phyloP scores from a whole-genome alignment of 2,329 filamentous ascomycete genomes.

The Calonectria multiphialidica region DNA sequence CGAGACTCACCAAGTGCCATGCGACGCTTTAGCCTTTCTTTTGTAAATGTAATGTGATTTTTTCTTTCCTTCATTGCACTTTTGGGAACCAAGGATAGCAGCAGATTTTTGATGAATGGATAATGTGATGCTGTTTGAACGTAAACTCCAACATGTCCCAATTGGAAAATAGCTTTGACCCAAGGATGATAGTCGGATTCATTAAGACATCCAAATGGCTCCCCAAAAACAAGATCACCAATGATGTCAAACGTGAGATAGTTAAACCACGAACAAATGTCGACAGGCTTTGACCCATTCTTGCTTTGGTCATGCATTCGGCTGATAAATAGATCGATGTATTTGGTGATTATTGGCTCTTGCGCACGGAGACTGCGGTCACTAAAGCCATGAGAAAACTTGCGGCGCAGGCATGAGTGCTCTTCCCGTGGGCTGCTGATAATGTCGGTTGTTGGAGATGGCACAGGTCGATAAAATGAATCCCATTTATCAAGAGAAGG shows the following conservation, averaged over 20 bases:
- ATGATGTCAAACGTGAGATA: conserved; percentile 46
- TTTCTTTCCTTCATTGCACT: neutral
- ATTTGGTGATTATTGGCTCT: conserved; percentile 5
- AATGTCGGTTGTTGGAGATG: neutral
- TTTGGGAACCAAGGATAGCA: neutral
- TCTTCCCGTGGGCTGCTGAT: neutral
- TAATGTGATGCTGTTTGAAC: neutral
- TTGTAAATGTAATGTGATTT: neutral
- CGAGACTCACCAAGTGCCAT: neutral
- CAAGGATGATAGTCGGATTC: conserved; percentile 41
- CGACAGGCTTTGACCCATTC: conserved; percentile 9
- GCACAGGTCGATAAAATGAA: neutral
- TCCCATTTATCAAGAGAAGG: neutral
- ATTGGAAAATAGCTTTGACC: conserved; percentile 39
- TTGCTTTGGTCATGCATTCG: conserved; percentile 4
- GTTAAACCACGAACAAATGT: conserved; percentile 44
- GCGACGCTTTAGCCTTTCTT: neutral
- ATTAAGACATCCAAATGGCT: conserved; percentile 40
- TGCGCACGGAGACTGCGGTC: conserved; percentile 8
- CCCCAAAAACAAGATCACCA: conserved; percentile 43
- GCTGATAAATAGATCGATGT: conserved; percentile 5
- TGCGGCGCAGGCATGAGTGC: neutral
- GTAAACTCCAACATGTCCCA: conserved; percentile 18
- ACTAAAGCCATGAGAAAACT: neutral
- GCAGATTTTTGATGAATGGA: neutral